Conservation (phyloP, 2,329 filamentous ascomycete species). For the Aspergillus sp. region DNA sequence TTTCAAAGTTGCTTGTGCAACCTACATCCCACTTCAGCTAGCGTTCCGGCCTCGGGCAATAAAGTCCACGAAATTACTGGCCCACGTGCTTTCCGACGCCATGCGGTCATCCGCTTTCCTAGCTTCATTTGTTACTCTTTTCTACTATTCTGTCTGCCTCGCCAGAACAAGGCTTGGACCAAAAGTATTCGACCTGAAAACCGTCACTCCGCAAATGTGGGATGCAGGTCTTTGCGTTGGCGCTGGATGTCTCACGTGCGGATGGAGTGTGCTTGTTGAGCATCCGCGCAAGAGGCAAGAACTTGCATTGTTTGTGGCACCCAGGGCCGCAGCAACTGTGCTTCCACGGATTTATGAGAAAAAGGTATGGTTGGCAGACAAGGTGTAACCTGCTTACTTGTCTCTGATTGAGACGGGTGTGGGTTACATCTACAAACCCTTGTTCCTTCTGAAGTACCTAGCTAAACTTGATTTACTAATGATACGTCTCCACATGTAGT, state of each 20-base stretch:
- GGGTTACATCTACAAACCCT: conserved; percentile 2
- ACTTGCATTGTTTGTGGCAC: conserved; percentile 71
- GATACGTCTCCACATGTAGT: conserved; percentile 29
- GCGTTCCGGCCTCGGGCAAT: conserved; percentile 49
- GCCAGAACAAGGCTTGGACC: conserved; percentile 67
- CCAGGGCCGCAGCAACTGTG: conserved; percentile 65
- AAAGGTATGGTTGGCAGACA: conserved; percentile 26
- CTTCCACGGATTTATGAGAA: conserved; percentile 61
- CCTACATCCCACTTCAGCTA: conserved; percentile 68
- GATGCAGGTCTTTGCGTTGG: conserved; percentile 58
- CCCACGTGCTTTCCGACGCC: conserved; percentile 51
- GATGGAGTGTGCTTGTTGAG: conserved; percentile 74
- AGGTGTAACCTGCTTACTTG: conserved; percentile 2
- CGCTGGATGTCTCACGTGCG: conserved; percentile 64
- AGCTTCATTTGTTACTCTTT: conserved; percentile 65
- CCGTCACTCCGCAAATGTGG: conserved; percentile 48
- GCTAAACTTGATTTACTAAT: conserved; percentile 10
- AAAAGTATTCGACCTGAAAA: conserved; percentile 51
- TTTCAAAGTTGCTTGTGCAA: conserved; percentile 66
- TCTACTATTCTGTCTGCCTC: conserved; percentile 80
- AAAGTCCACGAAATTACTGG: conserved; percentile 38
- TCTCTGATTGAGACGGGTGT: neutral
- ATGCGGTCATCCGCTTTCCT: conserved; percentile 68
- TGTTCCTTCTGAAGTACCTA: conserved; percentile 1
- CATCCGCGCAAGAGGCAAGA: conserved; percentile 58